Conservation (phyloP, 2,329 filamentous ascomycete genomes). For the Stachybotrys elegans region DNA sequence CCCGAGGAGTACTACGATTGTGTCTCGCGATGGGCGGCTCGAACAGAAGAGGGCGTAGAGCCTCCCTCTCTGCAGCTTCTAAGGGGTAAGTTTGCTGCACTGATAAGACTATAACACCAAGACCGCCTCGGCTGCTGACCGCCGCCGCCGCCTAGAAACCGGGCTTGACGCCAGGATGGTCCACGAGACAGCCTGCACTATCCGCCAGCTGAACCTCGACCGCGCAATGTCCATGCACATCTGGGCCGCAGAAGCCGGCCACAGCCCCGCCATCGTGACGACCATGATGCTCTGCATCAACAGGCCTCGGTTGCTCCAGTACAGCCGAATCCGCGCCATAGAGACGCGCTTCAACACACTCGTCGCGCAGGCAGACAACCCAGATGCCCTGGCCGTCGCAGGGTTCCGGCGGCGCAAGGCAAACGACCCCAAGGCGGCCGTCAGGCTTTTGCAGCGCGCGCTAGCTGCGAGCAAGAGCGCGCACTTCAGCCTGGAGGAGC, state of each 20-base stretch:
- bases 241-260: slow-evolving; percentile 24
- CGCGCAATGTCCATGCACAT: slow-evolving; percentile 18
- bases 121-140: too few relatives aligned
- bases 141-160: too few relatives aligned
- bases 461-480: slow-evolving; percentile 11
- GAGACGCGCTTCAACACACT: slow-evolving; percentile 25
- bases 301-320: neutral
- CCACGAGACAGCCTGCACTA: slow-evolving; percentile 23
- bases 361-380: slow-evolving; percentile 18
- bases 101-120: too few relatives aligned
- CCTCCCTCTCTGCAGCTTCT: too few relatives aligned
- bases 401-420: slow-evolving; percentile 21
- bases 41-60: too few relatives aligned
- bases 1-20: too few relatives aligned
- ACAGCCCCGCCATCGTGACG: slow-evolving; percentile 24
- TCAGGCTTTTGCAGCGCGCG: slow-evolving; percentile 16
- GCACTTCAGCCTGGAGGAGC: slow-evolving; percentile 20
- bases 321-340: slow-evolving; percentile 6
- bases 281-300: too few relatives aligned
- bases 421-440: slow-evolving; percentile 17
- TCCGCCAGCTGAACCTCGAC: slow-evolving; percentile 11
- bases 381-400: slow-evolving; percentile 29
- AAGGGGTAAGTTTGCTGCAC: too few relatives aligned
- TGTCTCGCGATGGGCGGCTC: too few relatives aligned
- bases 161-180: slow-evolving; percentile 12